These are phyloP conservation scores for Sphaerobolus stellatus DNA, from an alignment of 1,284 basidiomycete species.

Conservation along the genomic window DNA sequence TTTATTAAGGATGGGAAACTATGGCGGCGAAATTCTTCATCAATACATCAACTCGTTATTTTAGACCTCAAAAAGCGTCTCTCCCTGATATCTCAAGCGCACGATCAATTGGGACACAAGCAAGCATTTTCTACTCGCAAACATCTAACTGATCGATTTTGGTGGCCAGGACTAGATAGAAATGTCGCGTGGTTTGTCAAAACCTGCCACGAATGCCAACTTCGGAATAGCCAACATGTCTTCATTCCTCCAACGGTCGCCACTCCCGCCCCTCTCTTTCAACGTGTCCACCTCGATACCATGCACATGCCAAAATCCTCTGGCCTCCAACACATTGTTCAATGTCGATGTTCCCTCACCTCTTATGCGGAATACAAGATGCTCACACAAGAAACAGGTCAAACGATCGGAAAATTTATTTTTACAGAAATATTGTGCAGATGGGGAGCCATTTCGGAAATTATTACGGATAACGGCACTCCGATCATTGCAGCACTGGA, in stretches of 20 bases:
- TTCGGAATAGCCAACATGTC: neutral
- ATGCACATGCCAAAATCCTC: neutral
- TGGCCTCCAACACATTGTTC: neutral
- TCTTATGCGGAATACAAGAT: neutral
- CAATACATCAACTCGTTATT: conserved; percentile 19
- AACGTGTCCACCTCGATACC: neutral
- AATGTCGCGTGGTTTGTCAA: neutral
- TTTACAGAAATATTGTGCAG: conserved; percentile 3
- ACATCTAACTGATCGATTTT: neutral
- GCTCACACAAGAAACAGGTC: neutral
- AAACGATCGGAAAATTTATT: neutral
- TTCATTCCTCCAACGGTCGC: neutral
- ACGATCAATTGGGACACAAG: conserved; percentile 2
- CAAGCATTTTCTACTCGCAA: neutral
- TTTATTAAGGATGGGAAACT: conserved; percentile 19
- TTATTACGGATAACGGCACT: conserved; percentile 1
- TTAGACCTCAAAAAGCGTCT: conserved; percentile 8
- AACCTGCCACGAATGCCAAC: conserved; percentile 4
- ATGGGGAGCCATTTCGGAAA: neutral
- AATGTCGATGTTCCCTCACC: neutral
- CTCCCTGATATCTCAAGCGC: conserved; percentile 13
- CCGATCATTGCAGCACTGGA: conserved; percentile 33
- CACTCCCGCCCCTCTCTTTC: neutral
- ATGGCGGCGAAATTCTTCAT: conserved; percentile 16
- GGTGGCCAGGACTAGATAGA: neutral